phyloP scores from a whole-genome alignment of 2,329 filamentous ascomycete species.

The Tolypocladium endophyticum region DNA sequence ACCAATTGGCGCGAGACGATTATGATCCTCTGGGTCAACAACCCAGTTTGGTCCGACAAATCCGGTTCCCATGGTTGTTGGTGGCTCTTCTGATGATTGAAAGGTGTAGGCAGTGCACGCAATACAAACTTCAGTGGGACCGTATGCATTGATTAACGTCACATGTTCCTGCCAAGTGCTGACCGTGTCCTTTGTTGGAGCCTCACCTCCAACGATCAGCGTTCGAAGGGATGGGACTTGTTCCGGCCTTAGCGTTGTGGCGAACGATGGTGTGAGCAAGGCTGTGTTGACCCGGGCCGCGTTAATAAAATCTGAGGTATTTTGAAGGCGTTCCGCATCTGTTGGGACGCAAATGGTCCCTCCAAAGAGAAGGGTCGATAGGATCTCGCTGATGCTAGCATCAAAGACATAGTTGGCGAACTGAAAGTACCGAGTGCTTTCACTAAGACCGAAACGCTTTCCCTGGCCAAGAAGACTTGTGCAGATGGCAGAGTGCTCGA shows the following conservation, averaged over 20 bases:
- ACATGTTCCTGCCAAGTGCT: neutral
- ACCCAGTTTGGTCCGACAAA: constrained; percentile 9
- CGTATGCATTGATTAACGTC: constrained; percentile 1
- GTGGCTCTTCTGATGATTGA: neutral
- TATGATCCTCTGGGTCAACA: constrained; percentile 7
- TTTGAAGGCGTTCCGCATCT: constrained; percentile 6
- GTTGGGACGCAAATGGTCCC: constrained; percentile 12
- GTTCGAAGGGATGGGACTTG: neutral
- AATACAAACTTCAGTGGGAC: constrained; percentile 1
- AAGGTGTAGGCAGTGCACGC: neutral
- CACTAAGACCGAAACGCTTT: constrained; percentile 5
- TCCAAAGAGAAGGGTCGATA: constrained; percentile 8
- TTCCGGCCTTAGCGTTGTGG: neutral
- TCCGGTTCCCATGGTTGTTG: neutral
- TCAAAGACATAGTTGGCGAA: constrained; percentile 42
- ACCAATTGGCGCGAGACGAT: constrained; percentile 8
- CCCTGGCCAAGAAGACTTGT: constrained; percentile 34
- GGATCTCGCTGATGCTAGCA: constrained; percentile 23
- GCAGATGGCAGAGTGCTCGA: constrained; percentile 30
- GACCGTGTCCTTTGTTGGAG: neutral
- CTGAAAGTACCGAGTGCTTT: constrained; percentile 21
- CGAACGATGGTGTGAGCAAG: neutral
- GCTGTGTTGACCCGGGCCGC: neutral
- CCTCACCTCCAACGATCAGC: neutral
- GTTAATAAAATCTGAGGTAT: neutral